These are phyloP conservation scores for Pseudozyma sp. DNA, from an alignment of 1,284 basidiomycete species.

Conservation along the genomic window DNA sequence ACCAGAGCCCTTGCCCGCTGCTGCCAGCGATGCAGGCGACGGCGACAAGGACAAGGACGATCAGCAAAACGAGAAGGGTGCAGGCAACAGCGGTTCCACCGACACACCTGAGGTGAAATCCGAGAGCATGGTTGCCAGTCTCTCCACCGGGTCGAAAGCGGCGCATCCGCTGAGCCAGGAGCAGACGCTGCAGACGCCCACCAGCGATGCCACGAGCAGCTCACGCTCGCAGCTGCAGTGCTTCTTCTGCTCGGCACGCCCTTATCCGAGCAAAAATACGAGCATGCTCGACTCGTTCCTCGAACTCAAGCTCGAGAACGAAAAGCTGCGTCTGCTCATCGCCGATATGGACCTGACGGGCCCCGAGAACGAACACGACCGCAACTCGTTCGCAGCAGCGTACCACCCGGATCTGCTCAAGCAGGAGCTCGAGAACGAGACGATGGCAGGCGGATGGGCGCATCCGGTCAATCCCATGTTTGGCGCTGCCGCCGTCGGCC, in stretches of 20 bases:
- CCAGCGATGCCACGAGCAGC: constrained; percentile 31
- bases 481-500: constrained; percentile 30
- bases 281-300: constrained; percentile 65
- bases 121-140: constrained; percentile 28
- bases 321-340: constrained; percentile 55
- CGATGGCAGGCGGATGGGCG: constrained; percentile 18
- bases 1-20: constrained; percentile 22
- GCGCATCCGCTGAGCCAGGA: constrained; percentile 42
- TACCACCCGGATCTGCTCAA: constrained; percentile 50
- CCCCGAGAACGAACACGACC: constrained; percentile 31
- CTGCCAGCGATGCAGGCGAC: constrained; percentile 11
- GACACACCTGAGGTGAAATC: constrained; percentile 23
- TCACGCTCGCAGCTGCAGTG: constrained; percentile 45
- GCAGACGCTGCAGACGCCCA: constrained; percentile 43
- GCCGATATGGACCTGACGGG: constrained; percentile 46
- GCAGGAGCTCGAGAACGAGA: constrained; percentile 48
- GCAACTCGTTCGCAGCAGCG: constrained; percentile 29
- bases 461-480: constrained; percentile 43
- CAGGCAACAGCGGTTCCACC: not conserved
- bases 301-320: constrained; percentile 66
- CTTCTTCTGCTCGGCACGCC: constrained; percentile 61
- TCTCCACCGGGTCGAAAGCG: constrained; percentile 22
- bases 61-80: constrained; percentile 8
- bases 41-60: constrained; percentile 15
- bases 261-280: constrained; percentile 62